Conservation (phyloP, 139 green algal genomes). For the Mesotaenium endlicherianum region DNA sequence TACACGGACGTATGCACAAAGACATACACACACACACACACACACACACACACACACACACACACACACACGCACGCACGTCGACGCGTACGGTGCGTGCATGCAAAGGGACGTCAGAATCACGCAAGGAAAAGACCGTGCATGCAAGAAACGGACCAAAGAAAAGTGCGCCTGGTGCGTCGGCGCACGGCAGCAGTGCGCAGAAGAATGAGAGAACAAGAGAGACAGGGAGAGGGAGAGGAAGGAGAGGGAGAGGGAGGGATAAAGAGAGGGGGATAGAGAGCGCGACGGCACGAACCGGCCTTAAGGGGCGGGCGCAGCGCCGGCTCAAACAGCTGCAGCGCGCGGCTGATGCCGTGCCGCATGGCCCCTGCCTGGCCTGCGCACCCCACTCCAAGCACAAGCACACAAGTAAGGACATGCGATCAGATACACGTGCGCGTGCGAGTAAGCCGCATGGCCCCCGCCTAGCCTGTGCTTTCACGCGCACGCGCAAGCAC, state of each 20-base stretch:
- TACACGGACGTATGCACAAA: no score
- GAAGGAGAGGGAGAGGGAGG: not conserved
- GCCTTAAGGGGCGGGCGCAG: slow-evolving; percentile 61
- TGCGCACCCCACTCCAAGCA: not conserved
- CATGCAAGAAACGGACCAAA: not conserved
- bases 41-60: no score
- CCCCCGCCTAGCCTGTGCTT: no score
- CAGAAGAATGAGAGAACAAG: not conserved
- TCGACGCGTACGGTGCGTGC: no score
- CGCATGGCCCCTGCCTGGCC: slow-evolving; percentile 67
- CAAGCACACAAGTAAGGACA: no score
- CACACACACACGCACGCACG: not conserved
- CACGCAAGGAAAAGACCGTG: not conserved
- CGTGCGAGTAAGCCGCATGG: no score
- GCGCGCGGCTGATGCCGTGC: slow-evolving; percentile 75
- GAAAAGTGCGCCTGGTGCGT: not conserved
- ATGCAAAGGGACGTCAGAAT: no score
- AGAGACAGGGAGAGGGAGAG: not conserved
- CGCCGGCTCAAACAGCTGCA: slow-evolving; percentile 73
- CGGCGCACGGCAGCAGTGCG: not conserved
- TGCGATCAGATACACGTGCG: no score
- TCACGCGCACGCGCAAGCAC: no score
- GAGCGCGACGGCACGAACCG: not conserved
- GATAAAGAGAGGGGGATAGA: not conserved
- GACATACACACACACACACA: no score